Evolutionary conservation across 75 land plant species (phyloP).

Genomic region (Picea sitchensis): DNA sequence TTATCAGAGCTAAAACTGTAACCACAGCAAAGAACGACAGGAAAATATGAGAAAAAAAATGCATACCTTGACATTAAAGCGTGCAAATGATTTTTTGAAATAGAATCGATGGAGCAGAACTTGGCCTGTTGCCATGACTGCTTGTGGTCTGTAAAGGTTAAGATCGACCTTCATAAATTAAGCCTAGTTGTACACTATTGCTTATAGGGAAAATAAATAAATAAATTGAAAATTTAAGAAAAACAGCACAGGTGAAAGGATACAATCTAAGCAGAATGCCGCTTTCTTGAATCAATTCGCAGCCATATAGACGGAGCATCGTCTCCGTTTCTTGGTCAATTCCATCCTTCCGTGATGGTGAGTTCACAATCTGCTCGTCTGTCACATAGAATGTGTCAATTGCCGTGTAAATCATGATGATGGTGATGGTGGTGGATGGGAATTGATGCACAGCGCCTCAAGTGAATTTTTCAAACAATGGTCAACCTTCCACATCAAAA

Average conservation of each 20-base stretch:
- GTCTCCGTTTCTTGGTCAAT: conserved; percentile 75
- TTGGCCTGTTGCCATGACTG: conserved; percentile 97
- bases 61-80: conserved; percentile 91
- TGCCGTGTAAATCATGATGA: conserved; percentile 84
- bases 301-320: conserved; percentile 76
- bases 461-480: no score
- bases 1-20: neutral
- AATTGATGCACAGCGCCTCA: no score
- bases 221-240: no score
- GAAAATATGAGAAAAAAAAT: no score
- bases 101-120: conserved; percentile 94
- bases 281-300: conserved; percentile 91
- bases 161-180: no score
- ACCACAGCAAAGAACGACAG: no score
- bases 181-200: no score
- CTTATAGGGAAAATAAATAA: no score
- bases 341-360: conserved; percentile 90
- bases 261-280: conserved; percentile 80
- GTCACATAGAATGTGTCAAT: conserved; percentile 89
- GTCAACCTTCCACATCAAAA: no score
- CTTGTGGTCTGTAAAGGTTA: conserved; percentile 53
- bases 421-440: no score
- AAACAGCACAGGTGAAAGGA: no score
- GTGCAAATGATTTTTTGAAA: conserved; percentile 96
- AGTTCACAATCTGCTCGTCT: conserved; percentile 74